Conservation (phyloP, 306 rosid species). For the Gastrolobium villosum region DNA sequence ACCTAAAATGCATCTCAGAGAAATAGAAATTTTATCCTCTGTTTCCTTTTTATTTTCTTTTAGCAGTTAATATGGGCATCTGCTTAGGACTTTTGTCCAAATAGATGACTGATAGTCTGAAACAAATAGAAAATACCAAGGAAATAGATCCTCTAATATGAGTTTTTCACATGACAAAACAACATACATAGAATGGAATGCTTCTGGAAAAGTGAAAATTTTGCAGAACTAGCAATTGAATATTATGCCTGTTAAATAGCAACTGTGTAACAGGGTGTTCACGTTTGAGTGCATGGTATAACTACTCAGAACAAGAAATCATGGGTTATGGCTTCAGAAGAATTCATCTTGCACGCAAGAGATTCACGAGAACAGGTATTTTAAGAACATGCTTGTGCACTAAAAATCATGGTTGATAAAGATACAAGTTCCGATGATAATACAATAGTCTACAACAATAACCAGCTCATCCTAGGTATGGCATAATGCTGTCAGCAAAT, state of each 20-base stretch:
- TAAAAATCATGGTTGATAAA: not conserved
- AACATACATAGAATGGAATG: not conserved
- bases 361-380: not conserved
- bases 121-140: not conserved
- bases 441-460: not conserved
- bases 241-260: not conserved
- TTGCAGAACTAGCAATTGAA: not conserved
- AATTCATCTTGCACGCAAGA: conserved; percentile 19
- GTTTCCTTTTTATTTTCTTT: not conserved
- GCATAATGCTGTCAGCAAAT: conserved; percentile 8
- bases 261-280: not conserved
- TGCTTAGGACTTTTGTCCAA: not conserved
- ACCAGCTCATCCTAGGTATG: not conserved
- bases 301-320: not conserved
- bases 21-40: not conserved
- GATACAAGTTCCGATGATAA: conserved; percentile 3
- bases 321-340: not conserved
- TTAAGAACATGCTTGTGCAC: not conserved
- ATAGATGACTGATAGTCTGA: not conserved
- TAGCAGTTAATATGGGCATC: not conserved
- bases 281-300: not conserved
- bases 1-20: not conserved
- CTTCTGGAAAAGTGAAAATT: not conserved
- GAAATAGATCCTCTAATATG: not conserved
- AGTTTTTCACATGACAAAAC: not conserved